Evolutionary conservation across 345 rosid species (phyloP).

Genomic region (Brassica nigra): DNA sequence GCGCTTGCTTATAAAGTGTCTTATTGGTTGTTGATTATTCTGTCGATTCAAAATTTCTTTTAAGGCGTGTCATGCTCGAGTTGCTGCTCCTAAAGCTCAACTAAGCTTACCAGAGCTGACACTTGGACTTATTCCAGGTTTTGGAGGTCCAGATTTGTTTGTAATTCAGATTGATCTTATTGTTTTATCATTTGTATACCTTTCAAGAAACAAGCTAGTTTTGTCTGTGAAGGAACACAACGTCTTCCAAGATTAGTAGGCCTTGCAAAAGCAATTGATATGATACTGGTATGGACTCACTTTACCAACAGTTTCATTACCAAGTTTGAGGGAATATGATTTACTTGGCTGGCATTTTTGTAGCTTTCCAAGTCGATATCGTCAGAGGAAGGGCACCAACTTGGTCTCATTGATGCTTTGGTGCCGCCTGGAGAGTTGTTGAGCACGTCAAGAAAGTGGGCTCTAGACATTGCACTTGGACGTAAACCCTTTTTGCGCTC

Average conservation of each 20-base stretch:
- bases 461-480: slow-evolving; percentile 73
- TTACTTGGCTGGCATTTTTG: slow-evolving; percentile 34
- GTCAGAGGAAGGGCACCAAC: slow-evolving; percentile 84
- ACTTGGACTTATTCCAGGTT: slow-evolving; percentile 93
- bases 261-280: slow-evolving; percentile 78
- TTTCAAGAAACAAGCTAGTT: not conserved
- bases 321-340: not conserved
- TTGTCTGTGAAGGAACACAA: slow-evolving; percentile 71
- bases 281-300: slow-evolving; percentile 71
- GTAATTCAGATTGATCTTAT: slow-evolving; percentile 21
- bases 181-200: not conserved
- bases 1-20: not conserved
- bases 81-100: slow-evolving; percentile 76
- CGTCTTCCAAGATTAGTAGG: slow-evolving; percentile 96
- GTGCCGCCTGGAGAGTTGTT: slow-evolving; percentile 77
- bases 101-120: slow-evolving; percentile 89
- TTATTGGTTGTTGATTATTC: not conserved
- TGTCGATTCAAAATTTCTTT: slow-evolving; percentile 1
- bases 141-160: slow-evolving; percentile 64
- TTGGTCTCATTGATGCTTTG: slow-evolving; percentile 82
- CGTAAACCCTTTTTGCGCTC: slow-evolving; percentile 83
- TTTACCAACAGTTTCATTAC: not conserved
- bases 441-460: slow-evolving; percentile 75
- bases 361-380: slow-evolving; percentile 81
- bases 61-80: slow-evolving; percentile 90